Evolutionary conservation across 768 basidiomycete genomes (phyloP), one percentile per base, ranked within the genome.

Genomic region (Boletus reticuloceps): DNA sequence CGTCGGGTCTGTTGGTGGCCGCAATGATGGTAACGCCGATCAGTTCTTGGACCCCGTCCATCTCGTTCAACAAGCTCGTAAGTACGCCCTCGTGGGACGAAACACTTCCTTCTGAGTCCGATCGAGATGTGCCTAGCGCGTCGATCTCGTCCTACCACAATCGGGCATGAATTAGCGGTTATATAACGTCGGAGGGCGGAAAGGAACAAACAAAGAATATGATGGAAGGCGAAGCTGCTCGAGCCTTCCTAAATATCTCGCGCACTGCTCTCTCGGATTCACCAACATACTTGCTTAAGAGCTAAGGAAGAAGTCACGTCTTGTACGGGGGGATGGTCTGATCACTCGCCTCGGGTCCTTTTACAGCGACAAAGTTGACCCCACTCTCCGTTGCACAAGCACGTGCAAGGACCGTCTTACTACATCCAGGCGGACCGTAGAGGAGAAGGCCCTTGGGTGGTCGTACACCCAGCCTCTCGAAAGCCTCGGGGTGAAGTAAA

Each of bases 41-140:
- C 19, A 98, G 77, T 72, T 96, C 94, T 71, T 98, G 92, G 1
- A 98, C 90, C 19, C 97, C 97, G 66, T 98, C 97, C 94, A 98
- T 98, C 68, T 99, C 97, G 66, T 96, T 98, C 53, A 99, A 69
- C 13, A 99, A 77, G 56, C 86, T 96, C 2, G 95, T 95, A 9
- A 99, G 79, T 13, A 98, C 93, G 9, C 97, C 94, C 61, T 92
- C 89, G 62, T 94, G 89, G 0, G 84, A 78, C 1, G 81, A 79
- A 1, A 75, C 72, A 6, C 75, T 70, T 40, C 85, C 84, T 3
- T 74, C 81, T 8, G 66, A 69, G 43, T 84, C 82, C 0, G 74
- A 77, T 32, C 97, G 83, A 1, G 92, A 86, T 1, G 85, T 83
- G 3, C 91, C 95, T 1, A 99, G 79, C 0, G 95, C 94, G 65